Percentiles rank a stretch among this genome's conserved stretches.
Evolutionary conservation across 345 rosid species (phyloP).

Genomic region (Sisymbrium altissimum): DNA sequence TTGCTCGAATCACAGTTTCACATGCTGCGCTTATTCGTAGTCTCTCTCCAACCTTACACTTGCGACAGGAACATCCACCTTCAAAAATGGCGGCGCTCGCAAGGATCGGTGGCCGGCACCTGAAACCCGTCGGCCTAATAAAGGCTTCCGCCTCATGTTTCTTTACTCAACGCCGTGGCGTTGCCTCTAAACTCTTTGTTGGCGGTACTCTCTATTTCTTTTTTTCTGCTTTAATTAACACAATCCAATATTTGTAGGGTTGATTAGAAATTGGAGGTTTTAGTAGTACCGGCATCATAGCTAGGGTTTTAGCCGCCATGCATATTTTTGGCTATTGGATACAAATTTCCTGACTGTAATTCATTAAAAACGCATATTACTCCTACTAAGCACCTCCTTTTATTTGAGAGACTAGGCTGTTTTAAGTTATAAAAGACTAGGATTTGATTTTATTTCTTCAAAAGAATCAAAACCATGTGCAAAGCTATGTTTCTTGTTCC

Average conservation of each 20-base stretch:
- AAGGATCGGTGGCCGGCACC: conserved; percentile 36
- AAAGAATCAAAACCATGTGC: not conserved
- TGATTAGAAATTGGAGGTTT: not conserved
- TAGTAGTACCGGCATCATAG: too few species aligned
- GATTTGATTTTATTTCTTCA: too few species aligned
- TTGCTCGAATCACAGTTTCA: not conserved
- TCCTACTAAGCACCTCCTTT: too few species aligned
- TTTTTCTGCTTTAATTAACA: not conserved
- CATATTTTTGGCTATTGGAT: too few species aligned
- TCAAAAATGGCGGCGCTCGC: conserved; percentile 54
- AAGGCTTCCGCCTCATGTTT: conserved; percentile 23
- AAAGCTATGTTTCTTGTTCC: not conserved
- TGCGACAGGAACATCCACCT: too few species aligned
- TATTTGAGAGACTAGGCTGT: too few species aligned
- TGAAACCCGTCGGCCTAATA: conserved; percentile 5
- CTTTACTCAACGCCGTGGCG: conserved; percentile 46
- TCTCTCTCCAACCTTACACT: not conserved
- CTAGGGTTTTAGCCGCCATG: too few species aligned
- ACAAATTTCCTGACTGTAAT: too few species aligned
- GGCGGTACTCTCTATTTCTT: conserved; percentile 46
- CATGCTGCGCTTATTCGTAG: not conserved
- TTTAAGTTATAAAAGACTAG: too few species aligned
- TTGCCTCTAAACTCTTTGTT: conserved; percentile 74
- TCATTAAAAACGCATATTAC: too few species aligned
- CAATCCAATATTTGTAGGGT: not conserved